Evolutionary conservation across 106 monocot species (phyloP).

Genomic region (Alisma plantagoaquatica): DNA sequence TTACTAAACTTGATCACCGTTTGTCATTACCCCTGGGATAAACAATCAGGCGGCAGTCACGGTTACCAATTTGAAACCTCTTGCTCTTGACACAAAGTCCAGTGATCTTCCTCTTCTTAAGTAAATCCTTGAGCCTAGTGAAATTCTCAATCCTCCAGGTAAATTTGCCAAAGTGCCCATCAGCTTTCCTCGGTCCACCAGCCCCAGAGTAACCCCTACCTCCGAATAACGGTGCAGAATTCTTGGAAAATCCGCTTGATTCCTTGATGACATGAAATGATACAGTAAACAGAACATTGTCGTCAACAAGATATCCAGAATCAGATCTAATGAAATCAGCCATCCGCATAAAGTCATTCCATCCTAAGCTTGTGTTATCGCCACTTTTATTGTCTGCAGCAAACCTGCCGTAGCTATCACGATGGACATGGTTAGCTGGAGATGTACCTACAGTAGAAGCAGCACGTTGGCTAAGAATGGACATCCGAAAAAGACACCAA

Average conservation of each 20-base stretch:
- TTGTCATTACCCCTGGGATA: conserved; percentile 73
- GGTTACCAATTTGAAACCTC: conserved; percentile 90
- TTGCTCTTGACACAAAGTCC: conserved; percentile 92
- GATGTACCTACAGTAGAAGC: not conserved
- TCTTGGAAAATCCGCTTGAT: conserved; percentile 54
- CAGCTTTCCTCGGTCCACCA: conserved; percentile 53
- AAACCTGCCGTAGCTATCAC: conserved; percentile 88
- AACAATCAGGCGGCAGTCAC: conserved; percentile 93
- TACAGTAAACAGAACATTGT: conserved; percentile 60
- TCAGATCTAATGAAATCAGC: conserved; percentile 48
- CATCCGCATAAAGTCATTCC: conserved; percentile 93
- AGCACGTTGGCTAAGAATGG: conserved; percentile 59
- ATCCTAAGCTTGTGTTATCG: conserved; percentile 83
- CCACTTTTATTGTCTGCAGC: conserved; percentile 72
- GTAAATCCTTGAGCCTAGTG: conserved; percentile 76
- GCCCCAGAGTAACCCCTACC: conserved; percentile 23
- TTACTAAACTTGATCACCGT: no score
- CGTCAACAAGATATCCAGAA: conserved; percentile 56
- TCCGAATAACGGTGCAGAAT: conserved; percentile 16
- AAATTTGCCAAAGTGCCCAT: conserved; percentile 86
- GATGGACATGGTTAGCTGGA: conserved; percentile 37
- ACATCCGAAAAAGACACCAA: conserved; percentile 94
- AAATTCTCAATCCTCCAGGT: conserved; percentile 97
- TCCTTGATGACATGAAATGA: conserved; percentile 94
- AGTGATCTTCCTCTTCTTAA: conserved; percentile 93